Percentiles rank a stretch among this genome's conserved stretches.
Conservation (phyloP, 345 rosid species). For the Fremontodendron californicum region DNA sequence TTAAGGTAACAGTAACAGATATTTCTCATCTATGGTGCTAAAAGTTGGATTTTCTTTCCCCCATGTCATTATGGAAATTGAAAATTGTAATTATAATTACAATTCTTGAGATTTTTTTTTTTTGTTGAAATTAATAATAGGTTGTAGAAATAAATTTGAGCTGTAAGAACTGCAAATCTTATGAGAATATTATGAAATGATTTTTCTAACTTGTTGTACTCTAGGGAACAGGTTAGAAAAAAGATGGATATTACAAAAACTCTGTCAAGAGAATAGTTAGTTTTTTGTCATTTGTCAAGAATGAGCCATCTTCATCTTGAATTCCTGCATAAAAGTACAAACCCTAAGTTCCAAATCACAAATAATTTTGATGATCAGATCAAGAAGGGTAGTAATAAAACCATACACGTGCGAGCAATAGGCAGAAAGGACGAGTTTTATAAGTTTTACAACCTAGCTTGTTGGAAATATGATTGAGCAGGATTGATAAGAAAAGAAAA, state of each 20-base stretch:
- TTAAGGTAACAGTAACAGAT: neutral
- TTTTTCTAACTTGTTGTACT: neutral
- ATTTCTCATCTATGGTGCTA: neutral
- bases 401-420: neutral
- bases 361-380: constrained; percentile 3
- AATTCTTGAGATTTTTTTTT: neutral
- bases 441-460: neutral
- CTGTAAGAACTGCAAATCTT: neutral
- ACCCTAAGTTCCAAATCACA: neutral
- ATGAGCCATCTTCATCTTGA: neutral
- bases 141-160: neutral
- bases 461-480: neutral
- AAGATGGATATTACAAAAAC: neutral
- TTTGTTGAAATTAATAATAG: too few relatives aligned
- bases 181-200: neutral
- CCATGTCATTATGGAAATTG: neutral
- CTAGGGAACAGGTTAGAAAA: neutral
- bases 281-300: neutral
- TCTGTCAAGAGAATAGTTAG: neutral
- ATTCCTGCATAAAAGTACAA: neutral
- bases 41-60: neutral
- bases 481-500: neutral
- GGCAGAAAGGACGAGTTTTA: neutral
- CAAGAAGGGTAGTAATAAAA: too few relatives aligned
- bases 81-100: neutral